phyloP scores from a whole-genome alignment of 148 eudicot species.

The Vaccinium corymbosum region DNA sequence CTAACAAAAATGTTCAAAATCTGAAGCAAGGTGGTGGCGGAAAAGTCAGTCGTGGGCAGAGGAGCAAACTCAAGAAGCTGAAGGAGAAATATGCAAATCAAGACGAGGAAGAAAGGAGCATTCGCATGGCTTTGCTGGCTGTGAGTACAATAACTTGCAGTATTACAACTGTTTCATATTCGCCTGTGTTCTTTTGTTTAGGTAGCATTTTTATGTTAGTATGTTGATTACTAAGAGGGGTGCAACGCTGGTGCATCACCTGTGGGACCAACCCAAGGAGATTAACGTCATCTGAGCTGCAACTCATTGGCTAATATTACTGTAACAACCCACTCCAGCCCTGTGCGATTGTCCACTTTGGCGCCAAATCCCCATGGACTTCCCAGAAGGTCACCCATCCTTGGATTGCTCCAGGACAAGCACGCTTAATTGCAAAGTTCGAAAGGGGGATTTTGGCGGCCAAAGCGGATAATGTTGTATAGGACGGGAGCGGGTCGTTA shows the following conservation, averaged over 20 bases:
- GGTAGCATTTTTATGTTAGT: not conserved
- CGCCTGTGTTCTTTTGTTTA: not conserved
- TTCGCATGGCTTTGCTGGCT: slow-evolving; percentile 92
- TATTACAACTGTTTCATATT: not conserved
- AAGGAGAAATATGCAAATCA: slow-evolving; percentile 97
- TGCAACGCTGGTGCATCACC: not conserved
- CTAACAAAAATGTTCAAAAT: slow-evolving; percentile 39
- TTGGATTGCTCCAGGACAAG: too few relatives aligned
- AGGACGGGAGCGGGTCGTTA: too few relatives aligned
- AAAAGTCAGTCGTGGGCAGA: slow-evolving; percentile 87
- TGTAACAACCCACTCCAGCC: too few relatives aligned
- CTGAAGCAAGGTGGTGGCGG: slow-evolving; percentile 46
- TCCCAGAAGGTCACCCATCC: too few relatives aligned
- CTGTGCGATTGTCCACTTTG: too few relatives aligned
- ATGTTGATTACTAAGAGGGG: not conserved
- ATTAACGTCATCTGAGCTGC: not conserved
- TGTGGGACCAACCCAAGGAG: not conserved
- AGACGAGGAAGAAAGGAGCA: slow-evolving; percentile 89
- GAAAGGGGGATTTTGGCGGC: too few relatives aligned
- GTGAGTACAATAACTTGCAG: slow-evolving; percentile 44
- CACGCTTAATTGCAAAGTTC: too few relatives aligned
- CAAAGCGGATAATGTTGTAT: too few relatives aligned
- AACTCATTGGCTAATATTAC: not conserved
- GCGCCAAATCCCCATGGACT: too few relatives aligned
- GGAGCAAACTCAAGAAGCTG: slow-evolving; percentile 84